Evolutionary conservation across 2,329 filamentous ascomycete genomes (phyloP), one percentile per base, ranked within the genome.

Genomic region (Fusarium veterinarium): DNA sequence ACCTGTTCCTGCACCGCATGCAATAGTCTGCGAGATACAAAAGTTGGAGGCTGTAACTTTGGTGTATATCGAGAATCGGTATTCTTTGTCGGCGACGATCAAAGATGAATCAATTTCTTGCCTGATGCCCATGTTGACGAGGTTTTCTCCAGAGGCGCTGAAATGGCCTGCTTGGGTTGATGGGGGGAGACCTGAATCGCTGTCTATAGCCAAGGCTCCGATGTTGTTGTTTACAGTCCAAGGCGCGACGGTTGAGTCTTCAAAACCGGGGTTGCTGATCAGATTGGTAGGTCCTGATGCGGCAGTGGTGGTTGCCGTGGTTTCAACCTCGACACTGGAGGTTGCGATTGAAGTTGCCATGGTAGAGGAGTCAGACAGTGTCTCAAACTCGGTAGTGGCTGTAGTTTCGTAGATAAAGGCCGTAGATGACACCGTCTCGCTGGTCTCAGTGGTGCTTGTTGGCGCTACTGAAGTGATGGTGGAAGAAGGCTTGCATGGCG

Each of bases 401-500:
- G 30, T 35, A 6, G 30, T 35, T 19, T 53, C 51, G 11, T 25
- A 14, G 11, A 13, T 16, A 3, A 37, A 16, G 16, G 37, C 31
- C 49, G 37, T 37, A 17, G 59, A 64, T n/a, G 60, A 41, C 13
- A 28, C 14, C 8, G 37, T 59, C 37, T n/a, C n/a, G 8, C 12
- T 35, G 11, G 41, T 23, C 23, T n/a, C 57, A n/a, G 20, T 23
- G 20, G 62, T 41, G 11, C 9, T 46, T 30, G 48, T 13, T 4
- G 48, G 16, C 0, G 45, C 5, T 3, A 23, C 8, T 2, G 62
- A 62, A 33, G 35, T 30, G 9, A 9, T 16, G 8, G 37, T 20
- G 19, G 57, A 55, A 25, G 33, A 48, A 3, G 59, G 63, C 4
- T 63, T 64, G 37, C 63, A 66, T 51, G n/a, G 28, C 8, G 59